Evolutionary conservation across 2,329 filamentous ascomycete genomes (phyloP).

Genomic region (Colletotrichum sp.): DNA sequence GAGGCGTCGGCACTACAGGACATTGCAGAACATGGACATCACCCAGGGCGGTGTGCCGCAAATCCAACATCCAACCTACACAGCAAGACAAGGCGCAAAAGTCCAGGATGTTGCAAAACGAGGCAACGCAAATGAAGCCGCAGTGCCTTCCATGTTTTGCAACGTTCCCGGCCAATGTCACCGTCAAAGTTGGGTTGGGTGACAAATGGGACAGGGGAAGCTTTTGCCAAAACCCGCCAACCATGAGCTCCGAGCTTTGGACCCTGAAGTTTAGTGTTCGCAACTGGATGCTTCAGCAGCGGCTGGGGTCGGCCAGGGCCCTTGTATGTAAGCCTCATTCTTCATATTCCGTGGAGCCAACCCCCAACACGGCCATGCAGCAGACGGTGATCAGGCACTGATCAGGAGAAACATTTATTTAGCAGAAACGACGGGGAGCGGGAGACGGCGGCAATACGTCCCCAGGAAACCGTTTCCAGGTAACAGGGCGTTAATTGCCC

Average conservation of each 20-base stretch:
- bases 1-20: neutral
- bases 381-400: constrained; percentile 9
- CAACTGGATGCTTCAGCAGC: neutral
- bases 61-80: neutral
- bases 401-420: neutral
- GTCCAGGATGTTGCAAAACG: neutral
- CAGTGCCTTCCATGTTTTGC: neutral
- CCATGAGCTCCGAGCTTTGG: neutral
- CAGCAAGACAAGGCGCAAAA: neutral
- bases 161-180: neutral
- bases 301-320: constrained; percentile 2
- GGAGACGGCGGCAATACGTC: neutral
- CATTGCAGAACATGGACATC: neutral
- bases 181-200: neutral
- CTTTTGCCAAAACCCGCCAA: neutral
- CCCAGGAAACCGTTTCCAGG: neutral
- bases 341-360: neutral
- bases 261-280: neutral
- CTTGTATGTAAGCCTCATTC: constrained; percentile 19
- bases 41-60: constrained; percentile 2
- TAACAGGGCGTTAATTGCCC: neutral
- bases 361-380: neutral
- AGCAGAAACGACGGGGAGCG: neutral
- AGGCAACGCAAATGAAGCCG: neutral
- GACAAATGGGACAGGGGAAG: neutral